Base-by-base conservation (phyloP, 2,329 filamentous ascomycete species). In the Neofusicoccum umdonicola region DNA sequence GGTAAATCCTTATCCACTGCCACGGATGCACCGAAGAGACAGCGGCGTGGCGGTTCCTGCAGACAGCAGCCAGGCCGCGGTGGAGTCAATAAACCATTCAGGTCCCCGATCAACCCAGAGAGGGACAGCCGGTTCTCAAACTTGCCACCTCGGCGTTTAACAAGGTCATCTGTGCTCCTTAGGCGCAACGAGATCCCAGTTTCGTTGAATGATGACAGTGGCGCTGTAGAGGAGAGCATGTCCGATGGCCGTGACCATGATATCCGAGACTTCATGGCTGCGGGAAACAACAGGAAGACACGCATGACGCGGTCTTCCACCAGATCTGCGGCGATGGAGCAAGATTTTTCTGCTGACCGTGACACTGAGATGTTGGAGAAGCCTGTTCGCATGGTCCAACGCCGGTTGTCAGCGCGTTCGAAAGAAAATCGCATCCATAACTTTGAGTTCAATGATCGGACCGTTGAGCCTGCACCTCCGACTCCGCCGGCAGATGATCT, bases 211-310 rank as follows among this genome's bases (percentile, higher is more conserved):
- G 45, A 5, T 15, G 17, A 44, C 12, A 19, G 41, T n/a, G 47
- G 47, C 44, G 42, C 56, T 6, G 15, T 27, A 19, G 45, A 67
- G 17, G 66, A 65, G 19, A 44, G 62, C 66, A 12, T 68, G 67
- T 37, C 72, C 7, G 50, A 51, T 45, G 66, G 48, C 15, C 65
- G 66, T 8, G 74, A 75, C 63, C 69, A 68, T 41, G 73, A 76
- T 63, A 76, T 76, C 45, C 67, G 73, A 39, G 70, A 73, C 4
- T 76, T 71, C 41, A 67, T 71, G 7, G 68, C 62, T 12, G 50
- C 27, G 1, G 6, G 64, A 2, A 63, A 66, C 7, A 62, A 66
- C 41, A 13, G 64, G 27, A n/a, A 56, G 22, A 35, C 4, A 65
- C 60, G 15, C 71, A 68, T n/a, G 73, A 73, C 64, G 63, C 72